Conservation (phyloP, 108 stramenopile genomes). For the Mediolabrus comicus region DNA sequence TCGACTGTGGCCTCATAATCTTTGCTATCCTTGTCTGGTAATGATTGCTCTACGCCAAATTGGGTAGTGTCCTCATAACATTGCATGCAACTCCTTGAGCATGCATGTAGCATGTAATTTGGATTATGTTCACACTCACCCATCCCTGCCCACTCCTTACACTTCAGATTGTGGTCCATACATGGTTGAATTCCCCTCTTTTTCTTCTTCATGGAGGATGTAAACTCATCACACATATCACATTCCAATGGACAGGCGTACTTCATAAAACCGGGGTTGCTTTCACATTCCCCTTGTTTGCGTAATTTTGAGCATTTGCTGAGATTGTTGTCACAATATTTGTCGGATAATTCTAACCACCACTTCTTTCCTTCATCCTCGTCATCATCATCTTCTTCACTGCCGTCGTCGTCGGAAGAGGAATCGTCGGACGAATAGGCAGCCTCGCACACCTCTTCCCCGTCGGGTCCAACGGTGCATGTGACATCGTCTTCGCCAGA, state of each 20-base stretch:
- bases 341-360: not conserved
- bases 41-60: constrained; percentile 25
- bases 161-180: constrained; percentile 31
- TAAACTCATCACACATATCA: constrained; percentile 14
- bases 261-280: constrained; percentile 58
- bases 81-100: constrained; percentile 25
- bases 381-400: not conserved
- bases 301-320: not conserved
- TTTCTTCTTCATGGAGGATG: not conserved
- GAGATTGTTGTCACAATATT: not conserved
- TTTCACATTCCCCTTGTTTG: constrained; percentile 31
- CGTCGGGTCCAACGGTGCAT: not conserved
- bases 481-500: not conserved
- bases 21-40: not conserved
- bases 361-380: not conserved
- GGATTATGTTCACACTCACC: constrained; percentile 55
- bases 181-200: constrained; percentile 17
- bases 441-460: not conserved
- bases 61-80: constrained; percentile 35
- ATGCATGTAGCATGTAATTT: constrained; percentile 37
- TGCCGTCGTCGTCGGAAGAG: not conserved
- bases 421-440: not conserved
- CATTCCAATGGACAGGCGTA: constrained; percentile 25
- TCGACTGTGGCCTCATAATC: not conserved
- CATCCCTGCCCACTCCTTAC: constrained; percentile 44